These are phyloP conservation scores for Hemisphaericaspora xylofermentans DNA, from an alignment of 1,139 yeast genomes.

Conservation along the genomic window DNA sequence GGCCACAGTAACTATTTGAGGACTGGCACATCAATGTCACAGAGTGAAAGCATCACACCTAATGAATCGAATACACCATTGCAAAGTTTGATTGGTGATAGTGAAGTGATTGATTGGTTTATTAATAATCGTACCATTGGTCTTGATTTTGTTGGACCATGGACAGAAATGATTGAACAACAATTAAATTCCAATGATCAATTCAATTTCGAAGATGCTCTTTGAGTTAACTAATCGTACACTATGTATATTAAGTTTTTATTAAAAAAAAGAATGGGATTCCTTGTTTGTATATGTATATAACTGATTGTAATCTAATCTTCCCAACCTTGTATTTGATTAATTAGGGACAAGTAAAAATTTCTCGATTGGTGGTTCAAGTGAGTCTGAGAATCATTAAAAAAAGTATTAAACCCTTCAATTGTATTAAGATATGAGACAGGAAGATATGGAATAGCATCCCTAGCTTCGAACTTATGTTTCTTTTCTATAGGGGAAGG, in stretches of 20 bases:
- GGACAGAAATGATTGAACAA: slow-evolving; percentile 84
- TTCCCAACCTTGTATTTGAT: slow-evolving; percentile 14
- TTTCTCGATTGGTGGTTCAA: slow-evolving; percentile 7
- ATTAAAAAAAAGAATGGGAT: background rate
- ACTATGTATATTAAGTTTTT: slow-evolving; percentile 1
- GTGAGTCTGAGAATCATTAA: background rate
- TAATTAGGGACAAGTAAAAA: slow-evolving; percentile 8
- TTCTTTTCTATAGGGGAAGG: slow-evolving; percentile 1
- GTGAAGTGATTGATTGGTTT: slow-evolving; percentile 72
- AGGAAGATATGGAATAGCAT: slow-evolving; percentile 10
- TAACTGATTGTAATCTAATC: slow-evolving; percentile 4
- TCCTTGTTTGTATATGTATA: background rate
- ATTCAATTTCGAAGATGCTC: slow-evolving; percentile 28
- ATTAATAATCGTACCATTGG: slow-evolving; percentile 66
- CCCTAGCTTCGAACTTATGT: slow-evolving; percentile 6
- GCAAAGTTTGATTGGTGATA: slow-evolving; percentile 38
- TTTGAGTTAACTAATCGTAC: background rate
- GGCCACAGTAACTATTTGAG: slow-evolving; percentile 4
- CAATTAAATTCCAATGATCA: slow-evolving; percentile 41
- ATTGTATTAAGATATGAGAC: slow-evolving; percentile 8
- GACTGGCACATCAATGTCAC: slow-evolving; percentile 1
- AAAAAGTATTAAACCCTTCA: slow-evolving; percentile 7
- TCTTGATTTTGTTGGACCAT: slow-evolving; percentile 82
- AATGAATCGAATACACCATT: slow-evolving; percentile 15
- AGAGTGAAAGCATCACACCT: slow-evolving; percentile 12